phyloP scores from a whole-genome alignment of 2,329 filamentous ascomycete species.

The Trichoderma atrobrunneum region DNA sequence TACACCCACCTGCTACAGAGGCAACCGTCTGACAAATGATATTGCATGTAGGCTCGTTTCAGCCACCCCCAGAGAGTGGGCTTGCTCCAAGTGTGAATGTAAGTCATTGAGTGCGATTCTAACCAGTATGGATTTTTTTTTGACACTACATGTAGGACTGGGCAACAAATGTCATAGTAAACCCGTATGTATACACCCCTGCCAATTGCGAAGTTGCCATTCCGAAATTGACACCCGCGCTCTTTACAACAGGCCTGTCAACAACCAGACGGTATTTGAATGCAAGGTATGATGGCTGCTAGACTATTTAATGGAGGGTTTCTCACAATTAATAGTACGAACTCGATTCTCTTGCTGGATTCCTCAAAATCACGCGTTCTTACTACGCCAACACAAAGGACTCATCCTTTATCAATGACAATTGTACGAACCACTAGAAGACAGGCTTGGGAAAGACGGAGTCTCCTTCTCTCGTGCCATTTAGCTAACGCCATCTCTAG shows the following conservation, averaged over 20 bases:
- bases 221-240: background rate
- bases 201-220: background rate
- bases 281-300: constrained; percentile 26
- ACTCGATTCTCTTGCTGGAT: constrained; percentile 82
- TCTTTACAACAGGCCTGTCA: constrained; percentile 23
- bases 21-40: background rate
- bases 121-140: background rate
- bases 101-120: background rate
- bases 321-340: constrained; percentile 64
- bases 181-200: constrained; percentile 24
- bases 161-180: constrained; percentile 25
- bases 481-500: constrained; percentile 54
- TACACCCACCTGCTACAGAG: background rate
- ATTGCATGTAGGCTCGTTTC: constrained; percentile 66
- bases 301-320: background rate
- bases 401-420: constrained; percentile 57
- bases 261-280: constrained; percentile 29
- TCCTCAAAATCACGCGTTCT: constrained; percentile 75
- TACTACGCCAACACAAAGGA: constrained; percentile 72
- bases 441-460: background rate
- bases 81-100: constrained; percentile 28
- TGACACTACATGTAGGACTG: constrained; percentile 20
- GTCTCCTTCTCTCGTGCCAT: too few species aligned
- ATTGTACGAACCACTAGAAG: constrained; percentile 22
- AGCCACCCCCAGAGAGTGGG: constrained; percentile 74